Conservation (phyloP, 148 eudicot species). For the Vaccinium vitisidaea region DNA sequence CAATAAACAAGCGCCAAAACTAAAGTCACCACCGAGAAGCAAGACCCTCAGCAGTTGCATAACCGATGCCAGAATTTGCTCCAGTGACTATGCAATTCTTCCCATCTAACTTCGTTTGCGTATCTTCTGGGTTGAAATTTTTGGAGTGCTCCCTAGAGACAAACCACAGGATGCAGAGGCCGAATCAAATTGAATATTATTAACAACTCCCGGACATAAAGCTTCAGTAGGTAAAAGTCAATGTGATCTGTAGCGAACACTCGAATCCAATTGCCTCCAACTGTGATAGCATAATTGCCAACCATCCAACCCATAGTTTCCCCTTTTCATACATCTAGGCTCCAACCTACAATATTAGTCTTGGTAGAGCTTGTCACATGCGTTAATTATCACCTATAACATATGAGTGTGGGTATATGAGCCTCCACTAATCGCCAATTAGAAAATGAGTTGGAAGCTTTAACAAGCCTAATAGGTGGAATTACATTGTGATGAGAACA, state of each 20-base stretch:
- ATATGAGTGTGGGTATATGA: not conserved
- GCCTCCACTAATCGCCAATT: not conserved
- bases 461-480: not conserved
- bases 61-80: conserved; percentile 95
- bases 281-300: not conserved
- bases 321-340: not conserved
- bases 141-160: conserved; percentile 74
- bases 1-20: conserved; percentile 11
- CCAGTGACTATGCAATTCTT: conserved; percentile 93
- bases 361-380: not conserved
- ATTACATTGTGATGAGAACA: not conserved
- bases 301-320: conserved; percentile 4
- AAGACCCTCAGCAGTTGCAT: conserved; percentile 82
- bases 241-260: not conserved
- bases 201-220: conserved; percentile 3
- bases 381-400: not conserved
- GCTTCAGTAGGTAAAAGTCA: not conserved
- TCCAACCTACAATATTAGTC: too few relatives aligned
- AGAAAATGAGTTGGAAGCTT: not conserved
- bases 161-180: not conserved
- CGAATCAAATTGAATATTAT: not conserved
- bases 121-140: conserved; percentile 72
- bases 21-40: conserved; percentile 68
- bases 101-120: conserved; percentile 61
- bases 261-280: not conserved